phyloP scores from a whole-genome alignment of 495 filamentous ascomycete genomes.

The Neurospora sp. region DNA sequence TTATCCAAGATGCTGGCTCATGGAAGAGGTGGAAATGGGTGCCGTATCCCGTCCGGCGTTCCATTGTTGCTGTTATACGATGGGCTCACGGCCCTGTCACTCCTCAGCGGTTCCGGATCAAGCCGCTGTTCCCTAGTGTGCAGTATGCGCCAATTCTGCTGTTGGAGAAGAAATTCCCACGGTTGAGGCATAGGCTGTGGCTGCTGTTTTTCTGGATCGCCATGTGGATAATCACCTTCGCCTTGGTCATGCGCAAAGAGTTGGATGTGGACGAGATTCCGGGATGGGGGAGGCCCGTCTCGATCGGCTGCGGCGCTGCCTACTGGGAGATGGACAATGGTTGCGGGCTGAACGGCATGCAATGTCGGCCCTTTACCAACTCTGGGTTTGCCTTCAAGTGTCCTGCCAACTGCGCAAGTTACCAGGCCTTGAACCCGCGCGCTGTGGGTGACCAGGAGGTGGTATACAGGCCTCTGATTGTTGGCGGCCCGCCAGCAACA shows the following conservation, averaged over 20 bases:
- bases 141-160: constrained; percentile 60
- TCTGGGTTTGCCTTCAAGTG: constrained; percentile 67
- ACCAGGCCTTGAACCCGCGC: constrained; percentile 57
- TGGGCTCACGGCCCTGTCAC: constrained; percentile 68
- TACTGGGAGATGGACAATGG: constrained; percentile 58
- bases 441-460: constrained; percentile 66
- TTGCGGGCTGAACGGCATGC: constrained; percentile 70
- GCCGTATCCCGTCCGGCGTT: constrained; percentile 35
- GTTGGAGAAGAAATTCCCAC: constrained; percentile 54
- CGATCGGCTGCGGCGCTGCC: constrained; percentile 57
- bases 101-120: constrained; percentile 53
- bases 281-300: constrained; percentile 54
- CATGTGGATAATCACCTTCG: constrained; percentile 65
- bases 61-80: constrained; percentile 31
- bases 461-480: constrained; percentile 58
- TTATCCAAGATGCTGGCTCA: constrained; percentile 27
- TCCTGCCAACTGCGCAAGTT: constrained; percentile 61
- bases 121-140: constrained; percentile 55
- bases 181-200: constrained; percentile 45
- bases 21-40: constrained; percentile 37
- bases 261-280: constrained; percentile 54
- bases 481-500: constrained; percentile 57
- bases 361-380: constrained; percentile 71
- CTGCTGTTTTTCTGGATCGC: constrained; percentile 53
- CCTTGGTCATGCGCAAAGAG: constrained; percentile 54